Evolutionary conservation across 768 basidiomycete species (phyloP), one percentile per base, ranked within the genome.

Genomic region (Glaciozyma martinii): DNA sequence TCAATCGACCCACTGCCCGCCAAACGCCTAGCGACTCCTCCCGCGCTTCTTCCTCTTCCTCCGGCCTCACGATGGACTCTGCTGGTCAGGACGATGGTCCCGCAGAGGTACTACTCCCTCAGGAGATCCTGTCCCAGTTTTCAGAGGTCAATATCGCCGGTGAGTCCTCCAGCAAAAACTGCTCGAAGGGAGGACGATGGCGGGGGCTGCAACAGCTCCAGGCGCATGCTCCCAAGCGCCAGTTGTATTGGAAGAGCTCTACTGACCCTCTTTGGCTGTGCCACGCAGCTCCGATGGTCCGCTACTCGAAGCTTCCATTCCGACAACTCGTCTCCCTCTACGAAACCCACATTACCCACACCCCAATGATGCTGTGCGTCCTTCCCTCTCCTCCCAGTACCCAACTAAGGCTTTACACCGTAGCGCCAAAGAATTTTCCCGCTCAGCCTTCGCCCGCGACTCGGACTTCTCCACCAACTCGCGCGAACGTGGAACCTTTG

Each of bases 231-330:
- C n/a, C n/a, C n/a, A n/a, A n/a, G n/a, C n/a, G n/a, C n/a, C n/a
- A n/a, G n/a, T n/a, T n/a, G n/a, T n/a, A 9, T n/a, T 8, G n/a
- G 23, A 50, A 5, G 13, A 27, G 8, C 15, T 12, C 13, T 27
- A 19, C 44, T 43, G 57, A 59, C 33, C 27, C 40, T 10, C 23
- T 7, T 6, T 15, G 10, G 2, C 10, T 8, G 5, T 6, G 15
- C n/a, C n/a, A n/a, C 19, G 16, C 54, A 67, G 66, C 66, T 32
- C 66, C 69, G 21, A 71, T 71, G 66, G 69, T 71, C 7, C 73
- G 80, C 44, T 80, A 79, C 68, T 77, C 76, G 52, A 80, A 80
- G 66, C 73, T 81, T 0, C 77, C 79, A 3, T 81, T 80, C 71
- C 73, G 80, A 16, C 76, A 78, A 50, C 74, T 80, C 4, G 76